Evolutionary conservation across 2,329 filamentous ascomycete species (phyloP).

Genomic region (Aspergillus transmontanensis): DNA sequence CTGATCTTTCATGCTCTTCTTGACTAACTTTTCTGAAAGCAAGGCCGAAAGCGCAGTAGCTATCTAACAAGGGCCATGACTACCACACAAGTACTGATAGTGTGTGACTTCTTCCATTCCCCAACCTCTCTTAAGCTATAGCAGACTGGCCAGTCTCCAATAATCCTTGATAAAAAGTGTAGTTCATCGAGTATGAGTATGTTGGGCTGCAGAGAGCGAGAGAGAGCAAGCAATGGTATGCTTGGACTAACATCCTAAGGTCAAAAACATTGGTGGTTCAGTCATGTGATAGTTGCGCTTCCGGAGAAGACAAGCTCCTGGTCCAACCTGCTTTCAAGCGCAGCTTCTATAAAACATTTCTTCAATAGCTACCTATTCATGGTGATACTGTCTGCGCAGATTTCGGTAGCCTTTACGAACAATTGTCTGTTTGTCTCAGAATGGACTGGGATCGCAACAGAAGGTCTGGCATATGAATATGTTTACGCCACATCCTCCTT

Average conservation of each 20-base stretch:
- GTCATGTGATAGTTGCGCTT: background rate
- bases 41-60: background rate
- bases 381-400: background rate
- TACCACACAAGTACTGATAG: background rate
- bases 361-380: background rate
- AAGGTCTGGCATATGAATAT: slow-evolving; percentile 36
- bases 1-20: background rate
- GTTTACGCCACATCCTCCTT: background rate
- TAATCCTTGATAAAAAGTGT: background rate
- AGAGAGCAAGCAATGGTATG: no score
- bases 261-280: background rate
- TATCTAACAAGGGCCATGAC: background rate
- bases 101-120: background rate
- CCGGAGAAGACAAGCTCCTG: background rate
- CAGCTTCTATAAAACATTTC: background rate
- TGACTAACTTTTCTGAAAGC: background rate
- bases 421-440: background rate
- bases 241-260: no score
- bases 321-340: background rate
- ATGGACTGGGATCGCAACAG: slow-evolving; percentile 48
- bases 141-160: background rate
- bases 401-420: background rate
- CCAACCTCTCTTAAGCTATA: background rate
- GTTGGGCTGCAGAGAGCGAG: background rate
- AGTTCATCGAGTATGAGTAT: background rate